Base-by-base conservation (phyloP, 352 stramenopile species). In the Saprolegnia diclina region DNA sequence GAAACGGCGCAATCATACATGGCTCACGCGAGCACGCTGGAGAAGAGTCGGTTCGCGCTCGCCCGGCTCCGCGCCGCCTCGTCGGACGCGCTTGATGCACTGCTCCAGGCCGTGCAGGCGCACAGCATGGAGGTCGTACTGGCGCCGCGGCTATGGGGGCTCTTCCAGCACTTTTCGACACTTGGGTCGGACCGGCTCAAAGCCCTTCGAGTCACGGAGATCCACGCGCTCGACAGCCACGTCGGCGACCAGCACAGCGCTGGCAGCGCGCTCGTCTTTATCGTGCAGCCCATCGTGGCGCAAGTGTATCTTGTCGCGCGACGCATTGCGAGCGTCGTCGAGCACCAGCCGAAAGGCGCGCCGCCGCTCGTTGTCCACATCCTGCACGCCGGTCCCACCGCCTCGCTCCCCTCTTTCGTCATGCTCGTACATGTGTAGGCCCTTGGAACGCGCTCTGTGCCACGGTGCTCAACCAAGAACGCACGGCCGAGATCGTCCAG, bases 11-110 rank as follows among this genome's bases (percentile, higher is more conserved):
- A 48, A 48, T n/a, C 11, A n/a, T n/a, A 48, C 11, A 48, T 48
- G 42, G 42, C 42, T 7, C 45, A 61, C 22, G 19, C 63, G 37
- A 45, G 63, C 38, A 61, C 44, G 22, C 63, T 69, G 4, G 63
- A 69, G 16, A 53, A 38, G 37, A 69, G 63, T 52, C 19, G 9
- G 9, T 69, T 69, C 37, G 45, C 29, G 63, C 63, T 69, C 22
- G 44, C 53, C 7, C 48, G 26, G 22, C n/a, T 69, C 10, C 63
- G 63, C 10, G 32, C 62, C 9, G 63, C 63, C 16, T 29, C 63
- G n/a, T 61, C 63, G 16, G 63, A 61, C 5, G 46, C 45, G 4
- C 38, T 69, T 4, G n/a, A 40, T 35, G 19, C 24, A 21, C n/a
- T 61, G 1, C 18, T 69, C 0, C 42, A 1, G 26, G 19, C 29